phyloP scores from a whole-genome alignment of 2,329 filamentous ascomycete species.

The Fusarium sp. region DNA sequence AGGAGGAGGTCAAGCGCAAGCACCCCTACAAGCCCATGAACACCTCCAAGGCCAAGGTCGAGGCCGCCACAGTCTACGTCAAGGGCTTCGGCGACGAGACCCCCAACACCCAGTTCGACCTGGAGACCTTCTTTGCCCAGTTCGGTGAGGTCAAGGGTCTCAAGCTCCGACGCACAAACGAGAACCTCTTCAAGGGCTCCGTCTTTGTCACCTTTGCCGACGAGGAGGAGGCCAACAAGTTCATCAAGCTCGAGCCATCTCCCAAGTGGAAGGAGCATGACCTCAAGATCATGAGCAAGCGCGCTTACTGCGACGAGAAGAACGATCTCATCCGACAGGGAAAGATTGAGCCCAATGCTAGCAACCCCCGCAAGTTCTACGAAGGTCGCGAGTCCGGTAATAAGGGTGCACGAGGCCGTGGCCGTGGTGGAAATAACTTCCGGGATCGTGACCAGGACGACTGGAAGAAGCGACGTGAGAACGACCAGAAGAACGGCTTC shows the following conservation, averaged over 20 bases:
- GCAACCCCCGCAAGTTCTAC: constrained; percentile 59
- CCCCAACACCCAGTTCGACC: constrained; percentile 89
- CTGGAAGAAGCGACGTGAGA: constrained; percentile 73
- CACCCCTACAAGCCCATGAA: constrained; percentile 71
- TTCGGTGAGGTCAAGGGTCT: constrained; percentile 85
- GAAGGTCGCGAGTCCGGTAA: constrained; percentile 59
- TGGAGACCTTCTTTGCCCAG: constrained; percentile 90
- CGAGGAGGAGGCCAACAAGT: constrained; percentile 82
- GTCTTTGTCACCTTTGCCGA: constrained; percentile 93
- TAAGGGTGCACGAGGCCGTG: constrained; percentile 55
- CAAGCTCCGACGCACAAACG: constrained; percentile 82
- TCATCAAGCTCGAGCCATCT: constrained; percentile 82
- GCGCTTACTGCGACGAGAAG: constrained; percentile 86
- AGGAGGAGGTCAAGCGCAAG: constrained; percentile 83
- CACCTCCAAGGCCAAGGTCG: constrained; percentile 72
- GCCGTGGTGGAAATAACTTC: constrained; percentile 51
- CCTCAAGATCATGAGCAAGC: constrained; percentile 88
- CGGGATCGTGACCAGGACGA: constrained; percentile 64
- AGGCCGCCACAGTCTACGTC: constrained; percentile 84
- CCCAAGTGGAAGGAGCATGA: constrained; percentile 87
- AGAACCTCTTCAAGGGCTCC: constrained; percentile 91
- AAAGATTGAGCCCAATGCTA: constrained; percentile 70
- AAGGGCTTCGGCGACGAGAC: constrained; percentile 93
- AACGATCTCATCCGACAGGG: constrained; percentile 77
- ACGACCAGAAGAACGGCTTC: constrained; percentile 72